Percentiles rank a stretch among this genome's conserved stretches.
These are phyloP conservation scores for Cucumis hystrix DNA, from an alignment of 306 rosid genomes.

Conservation along the genomic window DNA sequence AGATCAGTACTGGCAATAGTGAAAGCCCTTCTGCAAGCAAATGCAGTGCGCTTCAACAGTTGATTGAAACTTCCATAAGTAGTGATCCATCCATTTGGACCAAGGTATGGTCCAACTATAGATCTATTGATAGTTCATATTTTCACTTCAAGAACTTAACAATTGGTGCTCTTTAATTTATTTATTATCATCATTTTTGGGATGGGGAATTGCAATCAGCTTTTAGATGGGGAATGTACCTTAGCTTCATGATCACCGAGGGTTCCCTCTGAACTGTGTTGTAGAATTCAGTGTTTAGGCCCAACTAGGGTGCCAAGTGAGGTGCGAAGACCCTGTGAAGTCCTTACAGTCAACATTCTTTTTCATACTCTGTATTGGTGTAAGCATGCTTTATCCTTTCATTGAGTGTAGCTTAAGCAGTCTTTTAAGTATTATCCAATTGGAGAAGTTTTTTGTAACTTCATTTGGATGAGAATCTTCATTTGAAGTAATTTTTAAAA, in stretches of 20 bases:
- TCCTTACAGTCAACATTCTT: too few species aligned
- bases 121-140: neutral
- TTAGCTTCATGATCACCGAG: neutral
- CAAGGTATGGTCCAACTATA: slow-evolving; percentile 41
- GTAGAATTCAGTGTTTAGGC: neutral
- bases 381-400: too few species aligned
- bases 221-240: neutral
- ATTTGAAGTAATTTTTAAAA: too few species aligned
- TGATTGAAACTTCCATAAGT: slow-evolving; percentile 59
- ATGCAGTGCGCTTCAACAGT: slow-evolving; percentile 66
- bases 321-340: neutral
- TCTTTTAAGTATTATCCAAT: too few species aligned
- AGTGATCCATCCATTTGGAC: slow-evolving; percentile 77
- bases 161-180: neutral
- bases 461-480: too few species aligned
- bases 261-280: neutral
- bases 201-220: neutral
- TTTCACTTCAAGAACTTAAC: neutral
- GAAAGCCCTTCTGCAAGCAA: slow-evolving; percentile 52
- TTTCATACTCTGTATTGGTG: too few species aligned
- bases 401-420: too few species aligned
- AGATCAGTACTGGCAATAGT: slow-evolving; percentile 63
- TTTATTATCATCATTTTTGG: neutral
- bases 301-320: neutral
- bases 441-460: too few species aligned